These are phyloP conservation scores for Melanopsichium pennsylvanicum DNA, from an alignment of 1,284 basidiomycete species.

Conservation along the genomic window DNA sequence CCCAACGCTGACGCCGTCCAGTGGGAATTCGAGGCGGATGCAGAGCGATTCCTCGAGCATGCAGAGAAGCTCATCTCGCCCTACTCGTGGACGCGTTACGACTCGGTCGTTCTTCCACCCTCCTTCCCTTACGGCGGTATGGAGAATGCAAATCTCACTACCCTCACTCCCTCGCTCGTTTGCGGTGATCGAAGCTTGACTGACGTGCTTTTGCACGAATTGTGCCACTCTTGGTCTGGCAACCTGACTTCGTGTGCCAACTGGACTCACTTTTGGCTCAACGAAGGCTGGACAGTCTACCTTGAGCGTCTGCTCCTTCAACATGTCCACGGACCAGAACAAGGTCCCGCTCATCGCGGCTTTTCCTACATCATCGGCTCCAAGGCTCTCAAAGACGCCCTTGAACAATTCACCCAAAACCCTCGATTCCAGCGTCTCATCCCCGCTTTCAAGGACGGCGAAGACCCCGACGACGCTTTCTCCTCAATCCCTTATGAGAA, in stretches of 20 bases:
- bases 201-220: slow-evolving; percentile 69
- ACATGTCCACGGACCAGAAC: slow-evolving; percentile 72
- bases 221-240: slow-evolving; percentile 64
- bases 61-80: slow-evolving; percentile 63
- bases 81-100: slow-evolving; percentile 89
- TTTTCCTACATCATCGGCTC: slow-evolving; percentile 81
- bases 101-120: slow-evolving; percentile 88
- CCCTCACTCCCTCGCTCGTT: slow-evolving; percentile 62
- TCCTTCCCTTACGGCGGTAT: slow-evolving; percentile 79
- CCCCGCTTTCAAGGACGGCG: slow-evolving; percentile 81
- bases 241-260: slow-evolving; percentile 63
- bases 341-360: slow-evolving; percentile 75
- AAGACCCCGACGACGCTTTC: slow-evolving; percentile 70
- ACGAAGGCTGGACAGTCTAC: slow-evolving; percentile 85
- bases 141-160: slow-evolving; percentile 65
- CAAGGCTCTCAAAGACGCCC: slow-evolving; percentile 77
- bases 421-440: slow-evolving; percentile 85
- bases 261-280: slow-evolving; percentile 65
- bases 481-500: slow-evolving; percentile 78
- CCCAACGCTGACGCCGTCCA: slow-evolving; percentile 58
- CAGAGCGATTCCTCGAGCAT: slow-evolving; percentile 61
- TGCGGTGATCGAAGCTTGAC: slow-evolving; percentile 57
- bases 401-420: slow-evolving; percentile 68
- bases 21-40: slow-evolving; percentile 65
- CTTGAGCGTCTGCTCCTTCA: slow-evolving; percentile 85